Evolutionary conservation across 2,329 filamentous ascomycete genomes (phyloP).

Genomic region (Alternaria burnsii): DNA sequence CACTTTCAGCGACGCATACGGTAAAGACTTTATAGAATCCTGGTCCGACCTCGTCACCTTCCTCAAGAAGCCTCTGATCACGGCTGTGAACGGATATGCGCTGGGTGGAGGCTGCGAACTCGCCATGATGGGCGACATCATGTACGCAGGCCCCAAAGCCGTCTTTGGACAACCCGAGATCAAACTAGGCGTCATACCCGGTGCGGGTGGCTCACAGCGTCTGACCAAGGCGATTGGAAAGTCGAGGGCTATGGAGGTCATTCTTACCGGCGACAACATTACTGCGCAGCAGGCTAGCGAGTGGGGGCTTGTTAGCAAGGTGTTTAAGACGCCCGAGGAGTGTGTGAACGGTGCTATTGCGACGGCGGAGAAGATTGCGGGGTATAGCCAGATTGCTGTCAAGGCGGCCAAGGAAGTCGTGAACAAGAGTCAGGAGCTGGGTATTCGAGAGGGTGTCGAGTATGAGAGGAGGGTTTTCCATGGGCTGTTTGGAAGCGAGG

Average conservation of each 20-base stretch:
- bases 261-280: constrained; percentile 70
- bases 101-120: constrained; percentile 96
- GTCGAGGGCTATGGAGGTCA: constrained; percentile 56
- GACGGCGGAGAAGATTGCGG: constrained; percentile 88
- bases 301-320: constrained; percentile 88
- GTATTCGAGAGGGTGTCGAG: constrained; percentile 88
- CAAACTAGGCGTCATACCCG: constrained; percentile 91
- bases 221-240: constrained; percentile 73
- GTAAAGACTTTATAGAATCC: constrained; percentile 88
- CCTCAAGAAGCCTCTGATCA: constrained; percentile 93
- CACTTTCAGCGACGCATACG: constrained; percentile 88
- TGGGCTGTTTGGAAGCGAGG: constrained; percentile 87
- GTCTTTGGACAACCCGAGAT: constrained; percentile 98
- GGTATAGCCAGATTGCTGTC: constrained; percentile 85
- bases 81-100: constrained; percentile 92
- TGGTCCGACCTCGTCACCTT: constrained; percentile 87
- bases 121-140: constrained; percentile 94
- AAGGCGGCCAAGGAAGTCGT: constrained; percentile 97
- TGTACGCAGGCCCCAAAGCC: constrained; percentile 86
- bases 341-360: constrained; percentile 81
- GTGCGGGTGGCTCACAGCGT: constrained; percentile 89
- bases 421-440: constrained; percentile 95
- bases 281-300: constrained; percentile 82
- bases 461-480: constrained; percentile 95
- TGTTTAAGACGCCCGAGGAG: constrained; percentile 81